Percentiles rank a stretch among this genome's conserved stretches.
These are phyloP conservation scores for Panellus pusillus DNA, from an alignment of 768 basidiomycete species.

Conservation along the genomic window DNA sequence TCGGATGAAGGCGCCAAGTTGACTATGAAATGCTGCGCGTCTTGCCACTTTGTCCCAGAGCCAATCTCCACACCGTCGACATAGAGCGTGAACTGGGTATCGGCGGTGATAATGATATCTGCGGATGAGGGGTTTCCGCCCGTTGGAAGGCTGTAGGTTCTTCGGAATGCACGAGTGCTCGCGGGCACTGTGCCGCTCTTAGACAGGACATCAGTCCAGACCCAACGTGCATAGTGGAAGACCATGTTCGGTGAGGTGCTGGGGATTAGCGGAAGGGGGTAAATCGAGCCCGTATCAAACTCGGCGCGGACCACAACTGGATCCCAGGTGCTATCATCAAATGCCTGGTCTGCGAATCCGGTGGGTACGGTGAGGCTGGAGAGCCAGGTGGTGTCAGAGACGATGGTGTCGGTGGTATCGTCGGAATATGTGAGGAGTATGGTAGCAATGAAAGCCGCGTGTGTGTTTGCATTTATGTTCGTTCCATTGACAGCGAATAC, in stretches of 20 bases:
- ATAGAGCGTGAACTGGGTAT: slow-evolving; percentile 2
- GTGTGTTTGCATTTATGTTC: background rate
- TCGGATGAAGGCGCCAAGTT: background rate
- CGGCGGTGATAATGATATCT: too few relatives aligned
- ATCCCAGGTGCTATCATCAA: slow-evolving; percentile 7
- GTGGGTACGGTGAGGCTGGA: background rate
- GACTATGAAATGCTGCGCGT: too few relatives aligned
- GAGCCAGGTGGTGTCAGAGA: slow-evolving; percentile 7
- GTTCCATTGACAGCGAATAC: slow-evolving; percentile 6
- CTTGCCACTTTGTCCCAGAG: too few relatives aligned
- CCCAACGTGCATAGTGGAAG: background rate
- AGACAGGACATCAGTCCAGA: slow-evolving; percentile 6
- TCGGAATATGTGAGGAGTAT: too few relatives aligned
- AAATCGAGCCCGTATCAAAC: background rate
- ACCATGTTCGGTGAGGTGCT: background rate
- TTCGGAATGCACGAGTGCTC: background rate
- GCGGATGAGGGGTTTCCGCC: background rate
- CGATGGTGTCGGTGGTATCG: too few relatives aligned
- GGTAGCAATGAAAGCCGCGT: background rate
- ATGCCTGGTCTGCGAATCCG: background rate
- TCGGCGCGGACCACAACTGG: background rate
- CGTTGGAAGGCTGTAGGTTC: background rate
- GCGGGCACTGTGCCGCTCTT: background rate
- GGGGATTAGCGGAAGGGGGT: background rate
- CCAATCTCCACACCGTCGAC: slow-evolving; percentile 6